Base-by-base conservation (phyloP, 1,284 basidiomycete species). In the Sparassis latifolia region DNA sequence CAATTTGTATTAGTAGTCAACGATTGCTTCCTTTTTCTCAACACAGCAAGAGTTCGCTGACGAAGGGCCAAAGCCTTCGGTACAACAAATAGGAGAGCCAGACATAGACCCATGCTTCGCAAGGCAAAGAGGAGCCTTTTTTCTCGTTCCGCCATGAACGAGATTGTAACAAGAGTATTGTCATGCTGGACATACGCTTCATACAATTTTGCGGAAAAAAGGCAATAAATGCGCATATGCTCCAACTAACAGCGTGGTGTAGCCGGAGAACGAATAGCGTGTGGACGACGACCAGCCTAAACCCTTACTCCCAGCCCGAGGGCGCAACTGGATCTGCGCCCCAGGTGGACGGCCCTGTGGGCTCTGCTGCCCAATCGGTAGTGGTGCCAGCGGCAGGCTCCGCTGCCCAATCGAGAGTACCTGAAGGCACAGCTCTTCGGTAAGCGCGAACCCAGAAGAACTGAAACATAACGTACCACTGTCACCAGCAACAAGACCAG, bases 321-420 rank as follows among this genome's bases (percentile, higher is more conserved):
- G 66, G 43, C 44, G 71, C 73, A 49, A 73, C 56, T 2, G 77
- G 69, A 41, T 79, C 79, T 42, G 77, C 80, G 58, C 75, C 82
- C 85, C 87, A 89, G 55, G 72, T 72, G 47, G 68, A 64, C 54
- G 76, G 69, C 62, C 70, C 71, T 48, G 75, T 65, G 35, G 87
- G 80, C 65, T 93, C 92, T 53, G 89, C 90, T 62, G 90, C 74
- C 92, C 92, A 95, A 76, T 95, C 92, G 51, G 80, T 77, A 27
- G 78, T 60, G 49, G 73, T 79, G 47, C 62, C 71, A 46, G 74
- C 66, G 54, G 76, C 67, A 47, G 79, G 69, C 50, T 91, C 87
- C 42, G 84, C 87, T 58, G 87, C 73, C 92, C 91, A 94, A 75
- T 94, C 92, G 62, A 93, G 80, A 55, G 78, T 81, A 74, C 80